Evolutionary conservation across 1,284 basidiomycete species (phyloP), one percentile per base, ranked within the genome.

Genomic region (Heliocybe sulcata): DNA sequence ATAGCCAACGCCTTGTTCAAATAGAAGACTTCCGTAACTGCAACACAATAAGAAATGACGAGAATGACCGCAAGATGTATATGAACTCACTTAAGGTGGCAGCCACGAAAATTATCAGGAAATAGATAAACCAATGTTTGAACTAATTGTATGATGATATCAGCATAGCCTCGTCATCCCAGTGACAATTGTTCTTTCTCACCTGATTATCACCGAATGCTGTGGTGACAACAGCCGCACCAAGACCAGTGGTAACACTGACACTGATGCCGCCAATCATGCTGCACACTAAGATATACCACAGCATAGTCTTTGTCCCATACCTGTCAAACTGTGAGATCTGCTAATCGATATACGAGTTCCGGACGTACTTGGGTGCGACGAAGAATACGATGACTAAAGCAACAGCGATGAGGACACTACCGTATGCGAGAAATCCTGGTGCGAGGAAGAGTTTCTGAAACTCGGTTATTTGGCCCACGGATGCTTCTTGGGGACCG

Each of bases 261-360:
- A 99, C 96, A 59, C 89, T 93, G 57, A 99, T 88, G 1, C 97
- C 96, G 26, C 96, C 96, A 64, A 98, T 98, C 77, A 98, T 85
- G 60, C 90, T 94, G 72, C 96, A 99, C 35, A 98, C 90, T 47
- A 80, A 75, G 63, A 97, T 94, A 71, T 98, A 98, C 80, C 94
- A 94, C 59, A 99, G 72, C 95, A 98, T 98, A 65, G 85, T 90
- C 72, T 87, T 87, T 72, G 90, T 94, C 54, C 96, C 96, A 69
- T 91, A 93, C 64, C 85, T 84, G 35, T 56, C 52, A 61, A 53
- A 47, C 25, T 16, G 35, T 29, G 9, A 48, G 49, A n/a, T 42
- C 3, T 6, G 38, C 16, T 42, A 42, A 27, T 62, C 61, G 47
- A 58, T 59, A 54, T 31, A 35, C 25, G 29, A 25, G 25, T 27